Evolutionary conservation across 176 grass and related monocot genomes (phyloP).

Genomic region (Aegilops speltoides): DNA sequence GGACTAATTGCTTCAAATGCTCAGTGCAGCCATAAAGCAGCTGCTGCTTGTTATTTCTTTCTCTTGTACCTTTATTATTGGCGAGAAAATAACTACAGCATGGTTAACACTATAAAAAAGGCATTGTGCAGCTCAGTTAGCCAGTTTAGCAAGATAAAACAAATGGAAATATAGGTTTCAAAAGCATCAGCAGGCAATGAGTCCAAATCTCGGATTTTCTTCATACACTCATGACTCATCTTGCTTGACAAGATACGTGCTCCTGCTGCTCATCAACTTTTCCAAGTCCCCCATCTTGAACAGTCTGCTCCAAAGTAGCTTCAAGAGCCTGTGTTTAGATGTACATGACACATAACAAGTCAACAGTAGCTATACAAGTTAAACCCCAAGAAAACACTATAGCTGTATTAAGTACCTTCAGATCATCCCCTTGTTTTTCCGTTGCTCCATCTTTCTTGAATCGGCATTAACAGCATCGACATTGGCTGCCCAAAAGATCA

Average conservation of each 20-base stretch:
- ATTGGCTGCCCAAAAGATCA: conserved; percentile 41
- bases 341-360: conserved; percentile 15
- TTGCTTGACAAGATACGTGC: conserved; percentile 72
- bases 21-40: conserved; percentile 90
- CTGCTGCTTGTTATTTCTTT: conserved; percentile 80
- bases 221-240: conserved; percentile 73
- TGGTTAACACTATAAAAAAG: neutral
- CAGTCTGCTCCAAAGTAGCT: conserved; percentile 68
- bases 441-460: conserved; percentile 58
- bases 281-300: conserved; percentile 85
- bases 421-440: conserved; percentile 68
- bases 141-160: neutral
- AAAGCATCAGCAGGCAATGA: conserved; percentile 93
- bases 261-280: conserved; percentile 79
- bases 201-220: conserved; percentile 90
- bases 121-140: neutral
- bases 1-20: conserved; percentile 89
- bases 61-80: conserved; percentile 72
- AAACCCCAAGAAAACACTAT: neutral
- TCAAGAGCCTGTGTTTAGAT: conserved; percentile 60
- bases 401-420: conserved; percentile 54
- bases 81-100: neutral
- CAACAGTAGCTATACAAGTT: neutral
- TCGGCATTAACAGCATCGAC: conserved; percentile 61
- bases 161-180: conserved; percentile 58